Evolutionary conservation across 352 stramenopile genomes (phyloP), one percentile per base, ranked within the genome.

Genomic region (Pythium myriotylum): DNA sequence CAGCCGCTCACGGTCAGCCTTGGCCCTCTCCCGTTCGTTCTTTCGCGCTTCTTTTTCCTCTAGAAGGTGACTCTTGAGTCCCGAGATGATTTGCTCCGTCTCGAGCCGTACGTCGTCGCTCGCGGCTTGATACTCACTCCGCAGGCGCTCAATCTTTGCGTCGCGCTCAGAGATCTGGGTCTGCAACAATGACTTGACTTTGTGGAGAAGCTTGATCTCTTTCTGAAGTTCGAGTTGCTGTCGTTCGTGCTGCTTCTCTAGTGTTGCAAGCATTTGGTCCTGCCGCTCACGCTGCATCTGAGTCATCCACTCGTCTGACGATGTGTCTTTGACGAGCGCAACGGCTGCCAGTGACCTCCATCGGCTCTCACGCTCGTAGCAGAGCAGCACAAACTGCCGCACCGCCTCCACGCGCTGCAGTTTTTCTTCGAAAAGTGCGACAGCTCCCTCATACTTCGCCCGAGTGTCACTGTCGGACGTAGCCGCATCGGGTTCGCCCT

Each of bases 291-390:
- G 56, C 43, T 91, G 84, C 65, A 74, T 73, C 7, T 42, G 56
- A 1, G 79, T 88, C 73, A 93, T 86, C 84, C 84, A 93, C 37
- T 86, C 73, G 24, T 90, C 71, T 1, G 81, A 91, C 0, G 72
- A 72, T 20, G 58, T 74, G 65, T 88, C 79, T 12, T 84, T 80
- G n/a, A 88, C 67, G 13, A 90, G 55, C 17, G 77, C 59, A 9
- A 74, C 67, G 0, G 68, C 62, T 17, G 76, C 76, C 13, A 93
- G 55, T 7, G 42, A 45, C 12, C 82, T 68, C 84, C 84, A 92
- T 8, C 82, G 82, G 29, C 63, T 54, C 51, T 93, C 84, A 2
- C 82, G 80, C 6, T 82, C 76, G 61, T 92, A 92, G 54, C 81
- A 89, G 24, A 81, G 52, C 24, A 89, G 26, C 23, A 91, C 54